These are phyloP conservation scores for Aureobasidium sp. DNA, from an alignment of 2,329 filamentous ascomycete genomes.

Conservation along the genomic window DNA sequence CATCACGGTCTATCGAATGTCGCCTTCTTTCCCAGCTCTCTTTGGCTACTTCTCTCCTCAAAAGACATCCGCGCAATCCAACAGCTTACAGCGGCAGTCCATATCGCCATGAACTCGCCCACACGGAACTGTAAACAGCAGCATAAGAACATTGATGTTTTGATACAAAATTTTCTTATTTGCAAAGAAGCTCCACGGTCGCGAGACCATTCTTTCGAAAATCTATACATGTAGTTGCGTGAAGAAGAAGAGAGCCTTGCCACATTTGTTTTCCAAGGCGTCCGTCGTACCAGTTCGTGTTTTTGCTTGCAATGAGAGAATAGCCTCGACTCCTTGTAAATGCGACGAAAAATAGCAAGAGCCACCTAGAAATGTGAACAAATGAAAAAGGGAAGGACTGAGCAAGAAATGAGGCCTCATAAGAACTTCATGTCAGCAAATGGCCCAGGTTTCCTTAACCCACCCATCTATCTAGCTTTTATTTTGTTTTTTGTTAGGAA, in stretches of 20 bases:
- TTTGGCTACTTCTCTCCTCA: neutral
- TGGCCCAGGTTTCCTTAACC: neutral
- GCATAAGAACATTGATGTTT: neutral
- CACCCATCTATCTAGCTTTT: slow-evolving; percentile 2
- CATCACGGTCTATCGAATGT: too few relatives aligned
- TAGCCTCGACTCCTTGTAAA: slow-evolving; percentile 10
- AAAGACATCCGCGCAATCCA: neutral
- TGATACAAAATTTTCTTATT: slow-evolving; percentile 4
- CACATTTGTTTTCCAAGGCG: neutral
- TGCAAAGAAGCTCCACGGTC: neutral
- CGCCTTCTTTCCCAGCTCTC: neutral
- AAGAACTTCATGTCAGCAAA: neutral
- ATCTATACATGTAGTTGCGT: neutral
- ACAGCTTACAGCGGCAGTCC: neutral
- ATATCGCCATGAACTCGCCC: neutral
- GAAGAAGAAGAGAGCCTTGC: neutral
- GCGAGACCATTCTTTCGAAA: neutral
- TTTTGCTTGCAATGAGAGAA: neutral
- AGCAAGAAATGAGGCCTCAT: neutral
- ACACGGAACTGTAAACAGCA: neutral
- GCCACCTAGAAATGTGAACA: neutral
- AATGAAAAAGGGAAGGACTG: neutral
- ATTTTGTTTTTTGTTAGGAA: neutral
- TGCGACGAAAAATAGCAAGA: neutral
- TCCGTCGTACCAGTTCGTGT: slow-evolving; percentile 4